These are phyloP conservation scores for sorghum (Sorghum bicolor) DNA, from an alignment of 176 grass and related monocot species.

Conservation along the genomic window DNA sequence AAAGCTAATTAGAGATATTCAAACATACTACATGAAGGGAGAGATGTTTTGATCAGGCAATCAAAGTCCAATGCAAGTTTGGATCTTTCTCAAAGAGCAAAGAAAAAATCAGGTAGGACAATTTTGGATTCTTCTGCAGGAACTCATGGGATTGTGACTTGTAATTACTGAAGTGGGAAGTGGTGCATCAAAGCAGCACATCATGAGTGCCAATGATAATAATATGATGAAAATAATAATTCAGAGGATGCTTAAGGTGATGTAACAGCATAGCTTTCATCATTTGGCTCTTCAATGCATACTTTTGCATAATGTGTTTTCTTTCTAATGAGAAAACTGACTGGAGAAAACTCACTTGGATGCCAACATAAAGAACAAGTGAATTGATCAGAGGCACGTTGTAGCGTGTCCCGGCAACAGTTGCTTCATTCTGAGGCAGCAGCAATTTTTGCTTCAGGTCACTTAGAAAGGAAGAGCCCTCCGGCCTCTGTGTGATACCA, in stretches of 20 bases:
- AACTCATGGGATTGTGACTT: neutral
- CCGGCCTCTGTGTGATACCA: constrained; percentile 42
- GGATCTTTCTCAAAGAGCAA: neutral
- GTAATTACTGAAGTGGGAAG: neutral
- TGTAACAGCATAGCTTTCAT: neutral
- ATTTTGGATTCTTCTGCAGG: neutral
- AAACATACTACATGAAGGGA: neutral
- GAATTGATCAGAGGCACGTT: constrained; percentile 80
- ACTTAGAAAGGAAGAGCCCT: constrained; percentile 66
- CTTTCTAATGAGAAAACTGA: neutral
- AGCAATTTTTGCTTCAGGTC: constrained; percentile 77
- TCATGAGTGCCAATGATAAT: neutral
- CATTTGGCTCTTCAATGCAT: neutral
- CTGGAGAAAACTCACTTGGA: constrained; percentile 49
- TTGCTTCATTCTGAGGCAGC: constrained; percentile 70
- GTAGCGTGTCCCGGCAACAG: constrained; percentile 63
- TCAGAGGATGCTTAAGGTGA: neutral
- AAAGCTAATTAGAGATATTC: neutral
- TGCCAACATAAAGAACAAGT: constrained; percentile 85
- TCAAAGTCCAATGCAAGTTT: neutral
- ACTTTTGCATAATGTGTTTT: neutral
- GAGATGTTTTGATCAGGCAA: neutral
- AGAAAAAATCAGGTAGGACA: neutral
- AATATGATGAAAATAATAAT: neutral
- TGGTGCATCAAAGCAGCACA: neutral